These are phyloP conservation scores for Didymella arachidicola DNA, from an alignment of 2,329 filamentous ascomycete genomes.

Conservation along the genomic window DNA sequence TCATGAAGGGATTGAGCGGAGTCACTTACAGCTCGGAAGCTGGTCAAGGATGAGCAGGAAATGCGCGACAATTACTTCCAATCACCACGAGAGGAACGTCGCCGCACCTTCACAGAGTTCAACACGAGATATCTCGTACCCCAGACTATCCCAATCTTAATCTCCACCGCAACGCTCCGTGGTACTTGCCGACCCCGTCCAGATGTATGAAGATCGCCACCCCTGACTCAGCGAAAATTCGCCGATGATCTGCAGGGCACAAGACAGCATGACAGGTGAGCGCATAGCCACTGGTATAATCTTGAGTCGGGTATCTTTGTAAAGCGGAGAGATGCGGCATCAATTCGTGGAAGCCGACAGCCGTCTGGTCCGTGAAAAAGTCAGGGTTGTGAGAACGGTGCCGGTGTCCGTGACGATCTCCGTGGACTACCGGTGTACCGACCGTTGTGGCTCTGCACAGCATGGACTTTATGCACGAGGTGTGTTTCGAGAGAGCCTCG, in stretches of 20 bases:
- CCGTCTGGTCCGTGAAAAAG: background rate
- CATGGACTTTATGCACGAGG: background rate
- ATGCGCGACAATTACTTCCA: background rate
- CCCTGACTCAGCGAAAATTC: background rate
- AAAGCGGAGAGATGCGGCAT: background rate
- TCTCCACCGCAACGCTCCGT: background rate
- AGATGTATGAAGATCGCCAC: slow-evolving; percentile 6
- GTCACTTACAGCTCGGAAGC: background rate
- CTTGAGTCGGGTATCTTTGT: background rate
- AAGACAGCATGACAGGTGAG: background rate
- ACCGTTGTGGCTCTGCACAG: slow-evolving; percentile 1
- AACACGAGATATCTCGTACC: background rate
- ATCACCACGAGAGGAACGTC: background rate
- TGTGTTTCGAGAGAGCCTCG: background rate
- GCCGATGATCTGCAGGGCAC: slow-evolving; percentile 7
- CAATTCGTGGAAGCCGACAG: background rate
- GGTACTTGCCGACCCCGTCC: background rate
- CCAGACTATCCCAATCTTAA: slow-evolving; percentile 2
- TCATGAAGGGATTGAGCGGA: slow-evolving; percentile 1
- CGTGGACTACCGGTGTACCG: background rate
- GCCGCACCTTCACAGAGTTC: too few species aligned
- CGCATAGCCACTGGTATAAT: background rate
- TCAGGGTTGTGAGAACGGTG: background rate
- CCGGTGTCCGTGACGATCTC: background rate
- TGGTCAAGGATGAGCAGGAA: background rate